These are phyloP conservation scores for Populus davidiana DNA, from an alignment of 345 rosid genomes.

Conservation along the genomic window DNA sequence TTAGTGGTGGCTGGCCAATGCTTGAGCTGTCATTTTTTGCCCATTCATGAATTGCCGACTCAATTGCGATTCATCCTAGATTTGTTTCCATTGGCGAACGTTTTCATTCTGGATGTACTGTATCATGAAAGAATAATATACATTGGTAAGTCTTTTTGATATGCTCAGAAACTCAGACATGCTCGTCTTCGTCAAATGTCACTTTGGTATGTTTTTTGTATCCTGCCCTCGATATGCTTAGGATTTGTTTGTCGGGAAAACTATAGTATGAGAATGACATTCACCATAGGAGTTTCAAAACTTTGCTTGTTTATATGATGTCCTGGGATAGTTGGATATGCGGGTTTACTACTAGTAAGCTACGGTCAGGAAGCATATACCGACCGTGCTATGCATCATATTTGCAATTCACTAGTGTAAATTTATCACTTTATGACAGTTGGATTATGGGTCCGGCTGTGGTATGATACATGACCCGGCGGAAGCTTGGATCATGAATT, in stretches of 20 bases:
- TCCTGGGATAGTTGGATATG: neutral
- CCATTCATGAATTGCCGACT: neutral
- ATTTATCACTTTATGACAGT: neutral
- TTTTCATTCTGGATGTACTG: neutral
- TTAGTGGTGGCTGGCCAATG: neutral
- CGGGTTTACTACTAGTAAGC: neutral
- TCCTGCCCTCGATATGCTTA: neutral
- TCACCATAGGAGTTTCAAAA: neutral
- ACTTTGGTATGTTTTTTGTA: neutral
- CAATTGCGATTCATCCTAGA: neutral
- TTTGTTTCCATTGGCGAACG: neutral
- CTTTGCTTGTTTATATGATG: neutral
- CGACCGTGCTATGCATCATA: too few species aligned
- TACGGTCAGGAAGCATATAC: neutral
- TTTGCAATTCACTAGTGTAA: neutral
- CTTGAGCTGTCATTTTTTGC: neutral
- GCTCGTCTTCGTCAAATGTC: neutral
- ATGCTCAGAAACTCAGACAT: neutral
- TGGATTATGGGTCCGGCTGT: too few species aligned
- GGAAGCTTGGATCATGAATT: too few species aligned
- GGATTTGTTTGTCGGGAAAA: neutral
- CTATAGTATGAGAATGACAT: neutral
- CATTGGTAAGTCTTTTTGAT: neutral
- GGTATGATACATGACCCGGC: too few species aligned
- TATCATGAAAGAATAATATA: neutral